Percentiles rank a stretch among this genome's conserved stretches.
phyloP scores from a whole-genome alignment of 495 filamentous ascomycete species.

The Hapsidospora chrysogenum region DNA sequence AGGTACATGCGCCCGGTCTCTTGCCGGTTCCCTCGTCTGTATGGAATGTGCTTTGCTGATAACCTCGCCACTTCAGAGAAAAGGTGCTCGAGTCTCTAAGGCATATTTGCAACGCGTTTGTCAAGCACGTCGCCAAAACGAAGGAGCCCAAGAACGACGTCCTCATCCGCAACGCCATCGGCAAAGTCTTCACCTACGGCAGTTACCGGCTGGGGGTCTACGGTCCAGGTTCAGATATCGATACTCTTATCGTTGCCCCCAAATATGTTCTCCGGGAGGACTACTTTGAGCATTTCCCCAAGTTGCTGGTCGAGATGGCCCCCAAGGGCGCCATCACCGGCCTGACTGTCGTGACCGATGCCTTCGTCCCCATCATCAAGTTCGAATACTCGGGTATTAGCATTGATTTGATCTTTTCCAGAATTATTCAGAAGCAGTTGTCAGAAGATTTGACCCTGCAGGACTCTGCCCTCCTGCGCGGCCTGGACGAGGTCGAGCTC shows the following conservation, averaged over 20 bases:
- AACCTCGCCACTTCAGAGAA: too few relatives aligned
- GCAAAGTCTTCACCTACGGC: constrained; percentile 86
- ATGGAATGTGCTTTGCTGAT: background rate
- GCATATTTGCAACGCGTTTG: constrained; percentile 65
- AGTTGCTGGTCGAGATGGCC: constrained; percentile 54
- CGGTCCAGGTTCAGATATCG: constrained; percentile 92
- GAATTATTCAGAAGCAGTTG: constrained; percentile 54
- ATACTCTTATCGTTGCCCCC: constrained; percentile 82
- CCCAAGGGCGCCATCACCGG: constrained; percentile 62
- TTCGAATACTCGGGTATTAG: constrained; percentile 78
- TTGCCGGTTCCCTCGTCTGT: constrained; percentile 2
- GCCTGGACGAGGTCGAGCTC: constrained; percentile 70
- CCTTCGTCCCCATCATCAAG: constrained; percentile 92
- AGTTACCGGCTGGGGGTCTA: constrained; percentile 90
- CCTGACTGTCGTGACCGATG: constrained; percentile 72
- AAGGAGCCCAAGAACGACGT: constrained; percentile 61
- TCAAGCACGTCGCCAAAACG: constrained; percentile 52
- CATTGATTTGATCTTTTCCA: constrained; percentile 87
- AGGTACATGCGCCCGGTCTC: constrained; percentile 33
- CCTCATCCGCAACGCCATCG: constrained; percentile 63
- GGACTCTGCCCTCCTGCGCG: constrained; percentile 70
- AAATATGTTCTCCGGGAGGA: constrained; percentile 74
- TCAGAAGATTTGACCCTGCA: constrained; percentile 47
- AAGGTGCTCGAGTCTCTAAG: constrained; percentile 54
- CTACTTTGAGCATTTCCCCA: constrained; percentile 79